These are phyloP conservation scores for Lactarius evosmus DNA, from an alignment of 768 basidiomycete species.

Conservation along the genomic window DNA sequence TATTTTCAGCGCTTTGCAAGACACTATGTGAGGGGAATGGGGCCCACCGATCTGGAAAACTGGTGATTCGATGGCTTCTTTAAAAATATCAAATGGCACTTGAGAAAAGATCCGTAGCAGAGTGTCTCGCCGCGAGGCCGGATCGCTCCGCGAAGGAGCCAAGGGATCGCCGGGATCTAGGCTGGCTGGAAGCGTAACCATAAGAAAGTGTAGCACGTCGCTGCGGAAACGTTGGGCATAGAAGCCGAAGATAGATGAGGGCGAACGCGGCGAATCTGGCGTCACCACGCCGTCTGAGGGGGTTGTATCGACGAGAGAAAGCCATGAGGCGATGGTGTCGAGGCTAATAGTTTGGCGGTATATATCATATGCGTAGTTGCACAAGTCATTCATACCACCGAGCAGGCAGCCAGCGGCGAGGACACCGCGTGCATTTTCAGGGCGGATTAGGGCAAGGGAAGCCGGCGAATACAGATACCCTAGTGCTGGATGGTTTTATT, in stretches of 20 bases:
- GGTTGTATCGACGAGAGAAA: conserved; percentile 69
- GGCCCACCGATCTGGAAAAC: conserved; percentile 72
- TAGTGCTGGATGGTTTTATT: conserved; percentile 48
- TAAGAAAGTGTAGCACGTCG: conserved; percentile 76
- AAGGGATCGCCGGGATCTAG: conserved; percentile 49
- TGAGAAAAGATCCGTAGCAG: conserved; percentile 71
- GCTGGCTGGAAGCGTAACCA: conserved; percentile 65
- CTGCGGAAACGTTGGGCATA: conserved; percentile 75
- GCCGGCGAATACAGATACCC: conserved; percentile 78
- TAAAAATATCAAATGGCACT: conserved; percentile 87
- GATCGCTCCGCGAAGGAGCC: conserved; percentile 29
- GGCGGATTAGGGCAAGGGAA: conserved; percentile 62
- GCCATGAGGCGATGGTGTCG: conserved; percentile 72
- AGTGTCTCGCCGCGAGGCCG: conserved; percentile 55
- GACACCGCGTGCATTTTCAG: conserved; percentile 79
- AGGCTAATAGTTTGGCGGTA: conserved; percentile 74
- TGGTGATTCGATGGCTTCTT: conserved; percentile 74
- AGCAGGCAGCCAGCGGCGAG: conserved; percentile 82
- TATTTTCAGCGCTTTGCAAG: conserved; percentile 5
- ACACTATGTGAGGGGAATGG: background rate
- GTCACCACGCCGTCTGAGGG: conserved; percentile 49
- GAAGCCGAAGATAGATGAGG: conserved; percentile 63
- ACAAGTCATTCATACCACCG: conserved; percentile 85
- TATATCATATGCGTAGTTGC: conserved; percentile 70
- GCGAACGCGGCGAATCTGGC: conserved; percentile 41